A percentile compares a stretch with the other conserved stretches of the same genome.
phyloP scores from a whole-genome alignment of 805 yeast genomes.

The Zygosaccharomyces pseudorouxii region DNA sequence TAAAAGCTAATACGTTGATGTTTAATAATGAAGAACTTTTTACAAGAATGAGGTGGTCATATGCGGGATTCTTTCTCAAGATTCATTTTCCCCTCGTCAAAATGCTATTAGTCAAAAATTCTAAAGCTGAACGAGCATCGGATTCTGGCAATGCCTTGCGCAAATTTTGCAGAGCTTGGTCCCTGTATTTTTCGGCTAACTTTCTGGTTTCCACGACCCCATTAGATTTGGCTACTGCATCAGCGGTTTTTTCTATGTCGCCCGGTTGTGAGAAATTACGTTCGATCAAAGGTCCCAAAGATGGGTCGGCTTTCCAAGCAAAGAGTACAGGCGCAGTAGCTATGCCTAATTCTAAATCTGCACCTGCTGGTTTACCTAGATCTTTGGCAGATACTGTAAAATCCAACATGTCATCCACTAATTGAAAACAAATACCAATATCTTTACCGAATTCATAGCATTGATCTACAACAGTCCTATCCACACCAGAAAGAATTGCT shows the following conservation, averaged over 20 bases:
- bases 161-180: constrained; percentile 67
- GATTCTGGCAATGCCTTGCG: constrained; percentile 71
- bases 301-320: constrained; percentile 89
- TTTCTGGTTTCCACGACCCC: constrained; percentile 74
- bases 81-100: constrained; percentile 69
- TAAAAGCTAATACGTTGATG: background rate
- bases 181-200: constrained; percentile 75
- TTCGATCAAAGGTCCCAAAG: constrained; percentile 74
- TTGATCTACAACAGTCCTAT: constrained; percentile 68
- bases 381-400: constrained; percentile 82
- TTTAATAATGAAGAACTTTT: constrained; percentile 3
- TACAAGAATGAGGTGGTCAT: constrained; percentile 6
- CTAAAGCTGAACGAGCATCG: constrained; percentile 84
- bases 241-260: constrained; percentile 78
- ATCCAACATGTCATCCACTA: constrained; percentile 94
- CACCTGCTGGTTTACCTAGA: constrained; percentile 93
- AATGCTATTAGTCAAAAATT: constrained; percentile 75
- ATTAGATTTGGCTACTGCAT: constrained; percentile 60
- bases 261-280: constrained; percentile 78
- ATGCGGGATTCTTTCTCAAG: background rate
- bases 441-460: constrained; percentile 91
- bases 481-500: constrained; percentile 85
- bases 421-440: constrained; percentile 90
- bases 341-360: constrained; percentile 86
- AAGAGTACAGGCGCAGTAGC: constrained; percentile 95